Evolutionary conservation across 306 rosid genomes (phyloP), one percentile per base, ranked within the genome.

Genomic region (Boehmeria nivea): DNA sequence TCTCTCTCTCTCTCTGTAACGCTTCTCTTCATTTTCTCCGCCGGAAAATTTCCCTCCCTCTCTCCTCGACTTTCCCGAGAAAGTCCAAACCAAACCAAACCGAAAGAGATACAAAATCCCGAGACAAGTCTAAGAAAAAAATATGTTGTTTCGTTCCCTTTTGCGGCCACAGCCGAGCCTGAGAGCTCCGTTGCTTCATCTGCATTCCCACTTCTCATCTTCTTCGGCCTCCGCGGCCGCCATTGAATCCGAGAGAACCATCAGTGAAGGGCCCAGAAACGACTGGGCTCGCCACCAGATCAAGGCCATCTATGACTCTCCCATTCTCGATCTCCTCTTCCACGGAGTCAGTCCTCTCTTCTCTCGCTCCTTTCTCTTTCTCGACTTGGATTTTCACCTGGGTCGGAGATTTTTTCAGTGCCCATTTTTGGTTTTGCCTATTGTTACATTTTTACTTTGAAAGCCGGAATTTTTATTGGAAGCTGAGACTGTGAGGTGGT

Each of bases 281-380:
- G 72, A 87, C 59, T 91, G 98, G 98, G 62, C 70, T 6, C 76
- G 77, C 17, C 76, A 76, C 4, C 72, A 91, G 75, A 74, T 91
- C 72, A 83, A 82, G 46, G 78, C 81, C 28, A 63, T 91, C 61
- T 81, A 80, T 31, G 76, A 81, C 50, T 91, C 98, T 51, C 98
- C 98, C 20, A 23, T 84, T 59, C 95, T 91, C 47, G 98, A 91
- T 82, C 98, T 91, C 25, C 98, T 91, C 64, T 91, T 84, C 71
- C 96, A 91, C 19, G 98, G 98, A 62, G 98, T 91, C n/a, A 53
- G 81, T 69, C 22, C 21, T 57, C 50, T 21, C 1, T 19, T 38
- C 12, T 8, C 12, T 14, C 15, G 2, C 20, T 17, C 36, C 46
- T 18, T 4, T 48, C 9, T 18, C 34, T 14, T 21, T 12, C 24